Base-by-base conservation (phyloP, 306 rosid species). In the Senna siamea region DNA sequence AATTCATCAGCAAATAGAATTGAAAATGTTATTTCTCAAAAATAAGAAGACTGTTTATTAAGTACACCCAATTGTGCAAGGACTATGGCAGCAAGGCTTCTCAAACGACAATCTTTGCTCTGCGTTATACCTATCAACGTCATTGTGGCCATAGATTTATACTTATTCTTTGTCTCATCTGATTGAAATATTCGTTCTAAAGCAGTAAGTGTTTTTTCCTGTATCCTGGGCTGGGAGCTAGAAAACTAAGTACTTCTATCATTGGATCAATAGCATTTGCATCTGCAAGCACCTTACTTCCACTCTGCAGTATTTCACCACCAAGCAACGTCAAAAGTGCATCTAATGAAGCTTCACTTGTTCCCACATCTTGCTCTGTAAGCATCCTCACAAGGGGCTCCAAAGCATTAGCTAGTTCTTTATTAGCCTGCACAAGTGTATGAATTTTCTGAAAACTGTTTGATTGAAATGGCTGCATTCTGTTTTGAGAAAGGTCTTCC, bases 361-460 rank as follows among this genome's bases (percentile, higher is more conserved):
- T 61, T 56, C 64, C 80, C 2, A 59, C 28, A 70, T 89, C 88
- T 50, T 70, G 66, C 43, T 86, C 84, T 15, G 67, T 69, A 15
- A 89, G 86, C 88, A 86, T 57, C 74, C 86, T 60, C 79, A 82
- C 91, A 22, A 89, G 88, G 35, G 89, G 91, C 8, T 76, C 87
- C 72, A 89, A 58, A 32, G 91, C 91, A 26, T 82, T 81, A 34
- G 89, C 89, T 73, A 56, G 63, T 79, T 85, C 83, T 86, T 84
- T 30, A 84, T 82, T 0, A 79, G 85, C 84, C 40, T 81, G 88
- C 84, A 82, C 72, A 89, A 78, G 80, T 30, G 17, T 51, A 46
- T 10, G 93, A 84, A 70, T 89, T 86, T 72, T 89, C 82, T 2
- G 93, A 89, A 72, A 89, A 77, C 84, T 86, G 93, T 65, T 78